Base-by-base conservation (phyloP, 139 green algal genomes). In the Chlorella sp. region DNA sequence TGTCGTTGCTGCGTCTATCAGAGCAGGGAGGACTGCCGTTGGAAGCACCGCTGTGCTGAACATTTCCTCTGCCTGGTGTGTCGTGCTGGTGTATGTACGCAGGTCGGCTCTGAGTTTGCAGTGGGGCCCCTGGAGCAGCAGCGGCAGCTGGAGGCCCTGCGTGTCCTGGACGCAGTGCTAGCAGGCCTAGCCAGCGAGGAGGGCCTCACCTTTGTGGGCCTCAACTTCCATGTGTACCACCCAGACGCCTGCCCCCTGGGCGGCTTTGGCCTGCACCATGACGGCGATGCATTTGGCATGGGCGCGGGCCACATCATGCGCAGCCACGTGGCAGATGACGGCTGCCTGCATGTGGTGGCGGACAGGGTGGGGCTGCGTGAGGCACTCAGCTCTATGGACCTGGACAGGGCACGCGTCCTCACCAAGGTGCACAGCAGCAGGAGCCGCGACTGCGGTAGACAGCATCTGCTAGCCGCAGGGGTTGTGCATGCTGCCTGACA, bases 281-380 rank as follows among this genome's bases (percentile, higher is more conserved):
- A 55, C 10, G 10, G 10, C 17, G 42, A 10, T 17, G 10, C 17
- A 55, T 17, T 55, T n/a, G n/a, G 42, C 17, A 17, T 55, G 42
- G 42, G 42, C 17, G 42, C 42, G 42, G 10, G 86, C 33, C 75
- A 86, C 70, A 79, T 87, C 49, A 88, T 88, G 80, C 80, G 82
- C 32, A 83, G 67, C 42, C 83, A 91, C 72, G 82, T 96, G 17
- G 81, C 72, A 0, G 88, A 94, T 32, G 85, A 94, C 51, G 91
- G 91, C 32, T 71, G 67, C 22, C 70, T 97, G 61, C 88, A 94
- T 71, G 49, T 96, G 5, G 83, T 95, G 17, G 88, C 88, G 4
- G 83, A 93, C 63, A 66, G 62, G 3, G 66, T 35, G 6, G 74
- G 32, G 2, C 82, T 93, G 5, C 49, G 67, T 24, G 77, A 80